Evolutionary conservation across 75 land plant genomes (phyloP).

Genomic region (Picea sitchensis): DNA sequence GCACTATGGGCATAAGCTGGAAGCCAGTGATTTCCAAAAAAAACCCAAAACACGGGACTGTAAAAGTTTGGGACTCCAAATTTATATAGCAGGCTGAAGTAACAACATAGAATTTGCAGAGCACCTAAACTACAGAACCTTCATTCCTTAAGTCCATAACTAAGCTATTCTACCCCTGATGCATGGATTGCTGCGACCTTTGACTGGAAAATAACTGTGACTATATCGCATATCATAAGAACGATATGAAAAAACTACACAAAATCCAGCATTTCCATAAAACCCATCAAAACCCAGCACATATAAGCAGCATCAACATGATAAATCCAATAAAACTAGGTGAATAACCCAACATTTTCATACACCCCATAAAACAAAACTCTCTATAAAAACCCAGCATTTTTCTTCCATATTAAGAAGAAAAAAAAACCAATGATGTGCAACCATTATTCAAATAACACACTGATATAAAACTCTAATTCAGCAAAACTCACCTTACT

Average conservation of each 20-base stretch:
- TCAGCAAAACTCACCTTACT: too few species aligned
- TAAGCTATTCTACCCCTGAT: neutral
- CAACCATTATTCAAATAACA: neutral
- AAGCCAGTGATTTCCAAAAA: too few species aligned
- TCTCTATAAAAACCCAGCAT: constrained; percentile 1
- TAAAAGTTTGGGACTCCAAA: too few species aligned
- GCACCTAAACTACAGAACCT: neutral
- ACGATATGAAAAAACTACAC: neutral
- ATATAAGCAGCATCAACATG: neutral
- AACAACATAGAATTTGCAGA: too few species aligned
- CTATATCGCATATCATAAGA: neutral
- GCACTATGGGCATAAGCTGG: too few species aligned
- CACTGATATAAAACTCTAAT: too few species aligned
- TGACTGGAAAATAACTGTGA: neutral
- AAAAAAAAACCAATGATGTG: neutral
- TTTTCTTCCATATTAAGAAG: neutral
- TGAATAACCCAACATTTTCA: too few species aligned
- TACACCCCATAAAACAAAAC: too few species aligned
- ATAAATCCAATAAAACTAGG: too few species aligned
- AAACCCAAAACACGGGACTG: too few species aligned
- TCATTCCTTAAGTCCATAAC: neutral
- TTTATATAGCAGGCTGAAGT: too few species aligned
- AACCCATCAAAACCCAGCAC: neutral
- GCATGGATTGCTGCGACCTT: neutral
- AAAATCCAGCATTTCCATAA: neutral